Evolutionary conservation across 257 asterid species (phyloP).

Genomic region (Fraxinus pennsylvanica): DNA sequence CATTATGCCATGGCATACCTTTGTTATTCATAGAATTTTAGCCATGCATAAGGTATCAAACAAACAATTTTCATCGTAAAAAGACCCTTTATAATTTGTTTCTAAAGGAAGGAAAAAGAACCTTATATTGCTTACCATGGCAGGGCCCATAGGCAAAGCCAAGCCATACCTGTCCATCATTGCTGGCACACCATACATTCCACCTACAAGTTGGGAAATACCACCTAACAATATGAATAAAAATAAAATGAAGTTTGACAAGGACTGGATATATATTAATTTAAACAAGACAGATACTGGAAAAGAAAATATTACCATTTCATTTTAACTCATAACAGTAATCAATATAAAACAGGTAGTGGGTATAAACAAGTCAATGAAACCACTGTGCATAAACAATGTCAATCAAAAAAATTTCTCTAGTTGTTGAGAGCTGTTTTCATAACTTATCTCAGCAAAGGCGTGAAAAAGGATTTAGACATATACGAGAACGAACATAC

Average conservation of each 20-base stretch:
- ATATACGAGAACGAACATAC: conserved; percentile 28
- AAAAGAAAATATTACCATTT: background rate
- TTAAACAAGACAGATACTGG: background rate
- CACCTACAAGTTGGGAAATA: conserved; percentile 49
- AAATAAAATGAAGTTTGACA: background rate
- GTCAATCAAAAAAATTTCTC: background rate
- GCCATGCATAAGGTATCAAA: background rate
- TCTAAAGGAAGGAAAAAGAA: background rate
- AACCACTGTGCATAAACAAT: background rate
- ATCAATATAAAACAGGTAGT: background rate
- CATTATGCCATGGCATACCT: background rate
- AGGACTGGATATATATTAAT: background rate
- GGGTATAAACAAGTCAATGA: background rate
- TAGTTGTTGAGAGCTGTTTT: background rate
- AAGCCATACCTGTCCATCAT: conserved; percentile 73
- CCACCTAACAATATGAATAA: conserved; percentile 10
- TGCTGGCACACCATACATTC: conserved; percentile 79
- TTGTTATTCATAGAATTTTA: conserved; percentile 1
- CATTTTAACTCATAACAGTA: background rate
- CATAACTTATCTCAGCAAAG: background rate
- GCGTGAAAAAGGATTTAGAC: background rate
- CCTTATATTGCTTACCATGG: conserved; percentile 49
- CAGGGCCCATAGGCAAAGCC: conserved; percentile 65
- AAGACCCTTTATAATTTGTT: background rate
- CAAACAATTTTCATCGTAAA: background rate